Conservation (phyloP, 805 yeast genomes). For the Pichia manshurica region DNA sequence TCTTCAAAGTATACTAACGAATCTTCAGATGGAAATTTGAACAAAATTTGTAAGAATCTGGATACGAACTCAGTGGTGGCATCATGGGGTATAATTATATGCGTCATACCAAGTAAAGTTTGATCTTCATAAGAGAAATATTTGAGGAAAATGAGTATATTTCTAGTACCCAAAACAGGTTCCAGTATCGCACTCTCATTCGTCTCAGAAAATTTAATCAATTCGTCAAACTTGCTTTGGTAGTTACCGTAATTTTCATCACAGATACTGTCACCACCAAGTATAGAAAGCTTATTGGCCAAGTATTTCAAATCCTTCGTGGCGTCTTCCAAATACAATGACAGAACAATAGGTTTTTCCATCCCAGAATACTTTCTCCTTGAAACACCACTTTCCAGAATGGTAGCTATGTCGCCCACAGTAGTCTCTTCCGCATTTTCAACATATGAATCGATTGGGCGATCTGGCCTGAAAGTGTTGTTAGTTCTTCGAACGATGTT, state of each 20-base stretch:
- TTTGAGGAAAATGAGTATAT: constrained; percentile 48
- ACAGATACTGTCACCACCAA: not conserved
- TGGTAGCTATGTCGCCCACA: constrained; percentile 47
- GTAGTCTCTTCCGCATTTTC: constrained; percentile 29
- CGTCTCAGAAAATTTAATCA: constrained; percentile 7
- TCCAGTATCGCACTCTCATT: constrained; percentile 18
- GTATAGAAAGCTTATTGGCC: constrained; percentile 21
- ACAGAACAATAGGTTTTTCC: constrained; percentile 39
- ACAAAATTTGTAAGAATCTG: constrained; percentile 35
- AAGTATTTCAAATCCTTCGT: constrained; percentile 35
- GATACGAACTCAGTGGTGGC: constrained; percentile 38
- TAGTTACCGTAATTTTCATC: not conserved
- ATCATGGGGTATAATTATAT: constrained; percentile 45
- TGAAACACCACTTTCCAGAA: constrained; percentile 22
- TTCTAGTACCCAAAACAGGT: constrained; percentile 22
- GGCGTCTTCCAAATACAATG: constrained; percentile 62
- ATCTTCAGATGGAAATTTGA: constrained; percentile 34
- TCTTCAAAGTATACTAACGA: constrained; percentile 51
- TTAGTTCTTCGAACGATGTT: constrained; percentile 62
- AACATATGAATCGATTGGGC: constrained; percentile 29
- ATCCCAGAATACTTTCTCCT: constrained; percentile 31
- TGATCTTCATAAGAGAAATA: constrained; percentile 55
- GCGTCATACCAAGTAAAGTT: constrained; percentile 60
- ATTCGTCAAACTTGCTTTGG: constrained; percentile 11
- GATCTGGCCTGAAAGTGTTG: constrained; percentile 60